Evolutionary conservation across 108 stramenopile species (phyloP).

Genomic region (Hondaea fermentalgiana): DNA sequence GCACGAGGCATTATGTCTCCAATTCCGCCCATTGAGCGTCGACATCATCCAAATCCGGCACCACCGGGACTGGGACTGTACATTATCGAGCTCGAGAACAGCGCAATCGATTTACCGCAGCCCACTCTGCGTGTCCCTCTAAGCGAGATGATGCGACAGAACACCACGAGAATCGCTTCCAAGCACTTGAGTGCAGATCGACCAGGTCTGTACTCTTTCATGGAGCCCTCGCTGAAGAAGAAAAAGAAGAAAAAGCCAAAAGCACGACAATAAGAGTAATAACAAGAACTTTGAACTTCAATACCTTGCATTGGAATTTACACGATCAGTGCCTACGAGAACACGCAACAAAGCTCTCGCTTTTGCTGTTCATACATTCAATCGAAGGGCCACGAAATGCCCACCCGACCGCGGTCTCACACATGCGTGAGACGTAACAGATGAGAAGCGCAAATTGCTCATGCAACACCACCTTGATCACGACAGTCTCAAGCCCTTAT

Average conservation of each 20-base stretch:
- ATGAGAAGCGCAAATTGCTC: too few relatives aligned
- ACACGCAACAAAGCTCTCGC: neutral
- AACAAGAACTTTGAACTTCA: neutral
- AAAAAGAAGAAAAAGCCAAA: neutral
- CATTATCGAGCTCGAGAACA: neutral
- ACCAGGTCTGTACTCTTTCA: neutral
- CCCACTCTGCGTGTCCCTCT: neutral
- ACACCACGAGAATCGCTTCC: neutral
- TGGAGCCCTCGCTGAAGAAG: neutral
- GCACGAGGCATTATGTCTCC: neutral
- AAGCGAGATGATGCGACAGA: neutral
- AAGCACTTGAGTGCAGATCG: neutral
- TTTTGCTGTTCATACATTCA: too few relatives aligned
- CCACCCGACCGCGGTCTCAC: too few relatives aligned
- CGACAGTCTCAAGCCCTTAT: too few relatives aligned
- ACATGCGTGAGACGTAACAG: too few relatives aligned
- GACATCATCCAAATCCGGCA: neutral
- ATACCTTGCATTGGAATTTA: neutral
- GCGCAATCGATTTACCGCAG: neutral
- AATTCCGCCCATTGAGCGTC: neutral
- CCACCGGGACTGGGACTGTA: neutral
- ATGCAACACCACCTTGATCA: too few relatives aligned
- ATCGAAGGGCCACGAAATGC: too few relatives aligned
- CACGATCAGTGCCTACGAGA: neutral
- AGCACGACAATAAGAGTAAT: neutral